phyloP scores from a whole-genome alignment of 2,329 filamentous ascomycete genomes.

The Xylariaceae sp. region DNA sequence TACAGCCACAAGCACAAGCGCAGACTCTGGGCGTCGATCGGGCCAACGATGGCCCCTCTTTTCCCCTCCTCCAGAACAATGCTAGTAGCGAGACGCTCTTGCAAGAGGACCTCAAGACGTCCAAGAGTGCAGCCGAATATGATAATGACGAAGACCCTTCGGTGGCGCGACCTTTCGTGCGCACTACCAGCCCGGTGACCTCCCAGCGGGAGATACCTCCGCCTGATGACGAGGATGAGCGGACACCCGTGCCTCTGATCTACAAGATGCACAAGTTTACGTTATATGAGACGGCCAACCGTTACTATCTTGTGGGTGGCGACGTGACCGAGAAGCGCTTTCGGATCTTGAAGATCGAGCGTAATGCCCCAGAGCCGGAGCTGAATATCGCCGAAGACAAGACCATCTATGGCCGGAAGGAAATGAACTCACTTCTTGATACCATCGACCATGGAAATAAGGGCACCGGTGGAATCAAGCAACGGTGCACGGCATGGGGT shows the following conservation, averaged over 20 bases:
- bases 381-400: slow-evolving; percentile 88
- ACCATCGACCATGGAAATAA: slow-evolving; percentile 95
- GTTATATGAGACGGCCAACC: slow-evolving; percentile 89
- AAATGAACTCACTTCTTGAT: slow-evolving; percentile 89
- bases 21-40: background rate
- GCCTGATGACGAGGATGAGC: slow-evolving; percentile 28
- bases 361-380: slow-evolving; percentile 72
- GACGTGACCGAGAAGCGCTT: slow-evolving; percentile 86
- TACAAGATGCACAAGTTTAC: slow-evolving; percentile 92
- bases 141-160: slow-evolving; percentile 56
- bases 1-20: background rate
- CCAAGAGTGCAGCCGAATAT: slow-evolving; percentile 36
- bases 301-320: slow-evolving; percentile 90
- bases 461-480: slow-evolving; percentile 78
- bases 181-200: slow-evolving; percentile 49
- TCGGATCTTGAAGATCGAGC: slow-evolving; percentile 89
- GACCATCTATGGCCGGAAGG: slow-evolving; percentile 84
- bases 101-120: slow-evolving; percentile 25
- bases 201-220: slow-evolving; percentile 25
- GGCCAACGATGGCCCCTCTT: slow-evolving; percentile 29
- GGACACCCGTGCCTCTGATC: slow-evolving; percentile 35
- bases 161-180: slow-evolving; percentile 52
- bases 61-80: slow-evolving; percentile 40
- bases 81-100: slow-evolving; percentile 36
- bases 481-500: slow-evolving; percentile 89